A percentile compares a stretch with the other conserved stretches of the same genome.
These are phyloP conservation scores for Phaeosphaeria sp. DNA, from an alignment of 2,329 filamentous ascomycete genomes.

Conservation along the genomic window DNA sequence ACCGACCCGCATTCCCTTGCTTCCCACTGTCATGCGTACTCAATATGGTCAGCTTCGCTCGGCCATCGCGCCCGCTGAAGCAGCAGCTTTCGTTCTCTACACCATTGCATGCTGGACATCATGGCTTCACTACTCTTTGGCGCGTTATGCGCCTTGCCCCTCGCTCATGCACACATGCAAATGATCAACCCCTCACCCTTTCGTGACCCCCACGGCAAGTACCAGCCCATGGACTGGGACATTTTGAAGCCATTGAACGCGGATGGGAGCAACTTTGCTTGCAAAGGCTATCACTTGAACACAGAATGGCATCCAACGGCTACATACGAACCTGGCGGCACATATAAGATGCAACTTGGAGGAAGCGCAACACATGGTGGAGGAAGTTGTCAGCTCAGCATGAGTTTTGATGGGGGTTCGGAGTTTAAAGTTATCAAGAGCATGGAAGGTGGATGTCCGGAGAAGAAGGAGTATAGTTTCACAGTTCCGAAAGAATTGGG, in stretches of 20 bases:
- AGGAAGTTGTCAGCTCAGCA: constrained; percentile 77
- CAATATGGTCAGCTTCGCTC: constrained; percentile 5
- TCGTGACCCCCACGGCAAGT: constrained; percentile 55
- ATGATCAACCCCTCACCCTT: constrained; percentile 63
- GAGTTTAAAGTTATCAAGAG: constrained; percentile 74
- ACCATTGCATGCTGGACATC: constrained; percentile 21
- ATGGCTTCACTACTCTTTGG: constrained; percentile 34
- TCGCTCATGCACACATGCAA: constrained; percentile 58
- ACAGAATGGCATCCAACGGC: constrained; percentile 61
- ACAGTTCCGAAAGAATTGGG: constrained; percentile 35
- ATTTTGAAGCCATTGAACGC: constrained; percentile 71
- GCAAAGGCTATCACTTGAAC: constrained; percentile 71
- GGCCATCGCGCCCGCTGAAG: neutral
- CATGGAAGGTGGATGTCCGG: constrained; percentile 65
- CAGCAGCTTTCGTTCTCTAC: constrained; percentile 3
- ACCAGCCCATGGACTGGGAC: constrained; percentile 67
- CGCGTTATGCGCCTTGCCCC: constrained; percentile 26
- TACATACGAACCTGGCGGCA: constrained; percentile 67
- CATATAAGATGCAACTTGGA: constrained; percentile 68
- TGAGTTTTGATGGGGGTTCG: constrained; percentile 75
- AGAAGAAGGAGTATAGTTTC: constrained; percentile 66
- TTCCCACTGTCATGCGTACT: constrained; percentile 12
- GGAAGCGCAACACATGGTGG: constrained; percentile 69
- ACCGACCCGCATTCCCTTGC: constrained; percentile 26
- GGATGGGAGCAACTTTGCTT: constrained; percentile 73